phyloP scores from a whole-genome alignment of 176 grass and related monocot genomes.

The Neostapfia colusana region DNA sequence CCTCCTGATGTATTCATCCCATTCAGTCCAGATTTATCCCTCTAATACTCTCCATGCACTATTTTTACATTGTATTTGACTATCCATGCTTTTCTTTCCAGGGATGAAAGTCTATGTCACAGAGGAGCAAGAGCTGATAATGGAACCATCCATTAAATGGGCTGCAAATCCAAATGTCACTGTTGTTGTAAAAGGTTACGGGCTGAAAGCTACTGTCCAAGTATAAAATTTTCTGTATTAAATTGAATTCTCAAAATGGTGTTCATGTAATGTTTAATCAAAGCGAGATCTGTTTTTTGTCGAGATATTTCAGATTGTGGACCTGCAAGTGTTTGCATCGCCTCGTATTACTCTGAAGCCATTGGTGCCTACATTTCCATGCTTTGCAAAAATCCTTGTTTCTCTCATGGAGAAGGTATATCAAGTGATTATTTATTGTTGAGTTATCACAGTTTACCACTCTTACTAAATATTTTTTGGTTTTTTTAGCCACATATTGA shows the following conservation, averaged over 20 bases:
- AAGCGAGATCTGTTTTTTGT: conserved; percentile 3
- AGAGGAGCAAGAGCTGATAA: conserved; percentile 93
- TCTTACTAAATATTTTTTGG: conserved; percentile 32
- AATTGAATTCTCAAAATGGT: conserved; percentile 16
- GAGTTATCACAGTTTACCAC: not conserved
- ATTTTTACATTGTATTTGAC: not conserved
- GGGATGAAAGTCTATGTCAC: conserved; percentile 95
- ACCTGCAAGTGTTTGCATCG: conserved; percentile 88
- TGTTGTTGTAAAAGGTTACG: conserved; percentile 71
- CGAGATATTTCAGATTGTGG: conserved; percentile 68
- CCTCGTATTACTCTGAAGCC: conserved; percentile 95
- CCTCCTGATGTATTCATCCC: no score
- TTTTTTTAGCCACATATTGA: conserved; percentile 92
- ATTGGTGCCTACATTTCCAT: conserved; percentile 88
- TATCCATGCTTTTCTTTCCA: conserved; percentile 34
- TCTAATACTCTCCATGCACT: no score
- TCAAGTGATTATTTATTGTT: not conserved
- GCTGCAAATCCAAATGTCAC: conserved; percentile 95
- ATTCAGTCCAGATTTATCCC: no score
- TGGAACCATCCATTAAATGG: conserved; percentile 98
- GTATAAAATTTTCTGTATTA: conserved; percentile 36
- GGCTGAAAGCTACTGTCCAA: conserved; percentile 79
- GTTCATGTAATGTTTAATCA: conserved; percentile 1
- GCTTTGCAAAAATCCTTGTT: conserved; percentile 80
- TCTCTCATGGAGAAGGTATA: conserved; percentile 95